Evolutionary conservation across 1,139 yeast genomes (phyloP), one percentile per base, ranked within the genome.

Genomic region (Scheffersomyces insectosa): DNA sequence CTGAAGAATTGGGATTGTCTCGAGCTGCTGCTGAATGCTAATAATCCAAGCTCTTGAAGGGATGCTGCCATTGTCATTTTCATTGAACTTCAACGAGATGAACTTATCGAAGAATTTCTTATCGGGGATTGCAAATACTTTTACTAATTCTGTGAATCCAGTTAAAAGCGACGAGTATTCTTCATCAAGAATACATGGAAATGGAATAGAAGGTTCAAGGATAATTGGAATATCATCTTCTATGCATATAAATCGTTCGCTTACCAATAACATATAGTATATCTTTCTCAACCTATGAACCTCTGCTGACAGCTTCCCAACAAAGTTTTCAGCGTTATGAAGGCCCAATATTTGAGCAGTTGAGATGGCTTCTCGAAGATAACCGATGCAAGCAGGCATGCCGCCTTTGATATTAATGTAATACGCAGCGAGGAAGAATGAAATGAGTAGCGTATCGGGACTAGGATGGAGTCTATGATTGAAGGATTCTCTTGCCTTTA

Each of bases 221-320:
- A 71, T 56, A 5, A 68, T 68, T 1, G 75, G 75, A 23, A 69
- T 54, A 34, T 63, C 65, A 44, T 67, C 70, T 40, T 68, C 74
- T 31, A 70, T 65, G 42, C 70, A 64, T 56, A 61, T 61, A 47
- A 61, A 66, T 29, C 72, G 48, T 49, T 67, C 72, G 2, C 70
- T 65, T 11, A 67, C 64, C 44, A 66, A 47, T 14, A 67, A 55
- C 51, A 63, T 55, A 44, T 66, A 67, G 47, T 60, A 67, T 5
- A 66, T 60, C 41, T 66, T 67, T n/a, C 65, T 49, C 44, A 64
- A 51, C 23, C 64, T 49, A 44, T 67, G 71, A 8, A 54, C 56
- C 42, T 64, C 68, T 5, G 69, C 66, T 3, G 61, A 44, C 4
- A 63, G 46, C 38, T 56, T 59, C n/a, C 46, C 39, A 3, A 37